phyloP scores from a whole-genome alignment of 257 asterid genomes.

The Ligustrum vulgare region DNA sequence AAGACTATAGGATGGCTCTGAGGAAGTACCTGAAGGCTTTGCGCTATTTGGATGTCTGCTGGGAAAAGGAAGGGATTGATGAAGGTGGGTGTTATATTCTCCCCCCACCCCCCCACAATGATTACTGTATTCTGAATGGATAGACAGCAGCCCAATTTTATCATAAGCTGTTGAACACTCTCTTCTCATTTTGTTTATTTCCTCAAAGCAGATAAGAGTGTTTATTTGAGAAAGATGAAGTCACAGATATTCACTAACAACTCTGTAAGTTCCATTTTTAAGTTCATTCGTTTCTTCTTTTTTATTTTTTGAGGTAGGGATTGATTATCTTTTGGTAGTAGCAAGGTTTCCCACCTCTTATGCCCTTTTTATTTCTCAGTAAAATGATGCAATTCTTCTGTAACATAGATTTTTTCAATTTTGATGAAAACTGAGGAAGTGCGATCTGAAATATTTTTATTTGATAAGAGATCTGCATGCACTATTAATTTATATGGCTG shows the following conservation, averaged over 20 bases:
- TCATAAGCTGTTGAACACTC: background rate
- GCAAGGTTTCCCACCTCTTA: background rate
- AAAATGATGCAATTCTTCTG: no score
- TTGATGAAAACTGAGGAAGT: no score
- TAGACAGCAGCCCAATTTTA: no score
- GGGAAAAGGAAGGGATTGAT: conserved; percentile 98
- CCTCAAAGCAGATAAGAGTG: conserved; percentile 59
- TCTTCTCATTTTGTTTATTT: background rate
- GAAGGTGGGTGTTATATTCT: conserved; percentile 48
- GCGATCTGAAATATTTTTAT: no score
- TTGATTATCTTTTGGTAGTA: background rate
- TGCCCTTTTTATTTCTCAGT: no score
- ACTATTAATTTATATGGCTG: background rate
- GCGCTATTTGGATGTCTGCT: conserved; percentile 87
- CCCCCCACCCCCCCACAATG: no score
- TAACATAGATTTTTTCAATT: no score
- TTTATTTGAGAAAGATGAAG: conserved; percentile 71
- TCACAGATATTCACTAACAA: conserved; percentile 88
- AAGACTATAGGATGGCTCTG: conserved; percentile 96
- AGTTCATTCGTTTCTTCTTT: conserved; percentile 1
- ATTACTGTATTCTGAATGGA: no score
- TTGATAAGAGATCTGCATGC: no score
- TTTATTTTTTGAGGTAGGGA: background rate
- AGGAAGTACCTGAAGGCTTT: conserved; percentile 92
- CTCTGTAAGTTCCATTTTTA: conserved; percentile 62